Evolutionary conservation across 2,329 filamentous ascomycete species (phyloP).

Genomic region (Nannizziopsis arthrosporioides): DNA sequence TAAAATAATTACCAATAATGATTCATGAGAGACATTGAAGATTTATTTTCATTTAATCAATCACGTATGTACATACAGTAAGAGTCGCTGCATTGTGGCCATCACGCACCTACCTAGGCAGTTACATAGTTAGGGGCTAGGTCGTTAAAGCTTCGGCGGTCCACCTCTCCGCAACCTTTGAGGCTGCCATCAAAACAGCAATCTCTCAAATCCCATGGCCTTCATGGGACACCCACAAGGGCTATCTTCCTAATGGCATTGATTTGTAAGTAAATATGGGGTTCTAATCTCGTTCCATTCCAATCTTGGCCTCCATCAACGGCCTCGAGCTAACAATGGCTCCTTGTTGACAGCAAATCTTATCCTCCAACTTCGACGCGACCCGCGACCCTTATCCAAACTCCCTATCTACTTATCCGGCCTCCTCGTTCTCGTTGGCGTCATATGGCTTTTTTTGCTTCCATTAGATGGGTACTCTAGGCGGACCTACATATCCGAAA

Average conservation of each 20-base stretch:
- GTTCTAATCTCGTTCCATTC: neutral
- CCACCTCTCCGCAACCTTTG: neutral
- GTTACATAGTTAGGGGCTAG: neutral
- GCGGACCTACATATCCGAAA: constrained; percentile 91
- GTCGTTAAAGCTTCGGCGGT: neutral
- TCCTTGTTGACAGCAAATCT: constrained; percentile 21
- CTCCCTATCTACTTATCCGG: constrained; percentile 79
- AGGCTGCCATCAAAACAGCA: neutral
- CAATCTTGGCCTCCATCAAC: neutral
- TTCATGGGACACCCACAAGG: constrained; percentile 22
- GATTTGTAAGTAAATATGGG: constrained; percentile 28
- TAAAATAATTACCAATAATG: constrained; percentile 8
- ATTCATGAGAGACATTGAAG: neutral
- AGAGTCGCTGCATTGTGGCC: neutral
- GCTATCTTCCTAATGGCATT: constrained; percentile 27
- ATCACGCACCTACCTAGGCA: too few species aligned
- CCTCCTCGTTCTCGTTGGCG: constrained; percentile 70
- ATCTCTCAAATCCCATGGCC: constrained; percentile 5
- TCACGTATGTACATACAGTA: neutral
- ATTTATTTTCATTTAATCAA: neutral
- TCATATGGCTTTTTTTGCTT: constrained; percentile 80
- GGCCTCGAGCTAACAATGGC: neutral
- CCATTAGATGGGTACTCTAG: constrained; percentile 86
- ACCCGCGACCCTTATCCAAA: constrained; percentile 59
- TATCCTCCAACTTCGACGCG: constrained; percentile 52